Base-by-base conservation (phyloP, 2,329 filamentous ascomycete genomes). In the Neodidymelliopsis sp. region DNA sequence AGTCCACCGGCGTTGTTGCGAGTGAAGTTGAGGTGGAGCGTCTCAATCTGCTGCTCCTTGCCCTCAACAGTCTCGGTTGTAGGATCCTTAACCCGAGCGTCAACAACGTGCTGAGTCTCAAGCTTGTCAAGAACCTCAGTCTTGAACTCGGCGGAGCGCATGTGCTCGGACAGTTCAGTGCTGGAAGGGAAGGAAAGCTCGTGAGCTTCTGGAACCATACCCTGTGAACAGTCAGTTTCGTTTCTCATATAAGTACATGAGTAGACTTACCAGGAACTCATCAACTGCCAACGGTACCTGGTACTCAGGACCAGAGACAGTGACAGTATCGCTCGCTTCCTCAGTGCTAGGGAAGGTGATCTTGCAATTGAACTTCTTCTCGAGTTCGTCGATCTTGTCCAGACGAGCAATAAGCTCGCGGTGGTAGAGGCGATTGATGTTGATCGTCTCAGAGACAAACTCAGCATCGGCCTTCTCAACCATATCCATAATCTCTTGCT, bases 321-420 rank as follows among this genome's bases (percentile, higher is more conserved):
- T 95, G 42, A 99, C 91, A 67, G 95, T 89, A 67, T 99, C 94
- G 71, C 93, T 97, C 16, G 94, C 94, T 75, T 95, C 89, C 73
- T 99, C 94, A 8, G 94, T 97, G 76, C 92, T 96, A 6, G 94
- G 94, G 71, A 99, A 99, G 62, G 91, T 90, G 68, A 99, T 95
- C 79, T 97, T 97, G 86, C 94, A 99, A 74, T 97, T 97, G 88
- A 92, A 97, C 77, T 96, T 97, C 81, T 96, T 95, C 79, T 99
- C 94, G 40, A 99, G 81, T 62, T 94, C 90, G 60, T 97, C 93
- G 49, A 99, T 91, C 67, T 97, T 90, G 33, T 84, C 80, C 57
- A 97, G 87, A 51, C 92, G 90, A 51, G 90, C 84, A 70, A 99
- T 88, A 53, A 99, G 85, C 75, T 96, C 91, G 58, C 94, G 90